Conservation (phyloP, 1,284 basidiomycete species). For the Apiotrichum sp. region DNA sequence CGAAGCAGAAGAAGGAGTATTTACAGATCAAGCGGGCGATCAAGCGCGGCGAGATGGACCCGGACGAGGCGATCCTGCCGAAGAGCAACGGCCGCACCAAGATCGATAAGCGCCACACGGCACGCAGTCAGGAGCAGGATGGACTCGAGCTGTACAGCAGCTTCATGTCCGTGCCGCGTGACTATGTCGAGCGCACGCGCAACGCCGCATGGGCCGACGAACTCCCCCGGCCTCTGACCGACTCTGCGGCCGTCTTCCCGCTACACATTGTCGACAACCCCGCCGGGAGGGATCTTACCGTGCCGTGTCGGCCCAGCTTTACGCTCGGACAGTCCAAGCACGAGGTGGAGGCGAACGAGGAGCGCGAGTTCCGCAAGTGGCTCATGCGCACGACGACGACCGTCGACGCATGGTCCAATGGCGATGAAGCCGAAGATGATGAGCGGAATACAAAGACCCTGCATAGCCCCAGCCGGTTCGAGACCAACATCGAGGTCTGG, state of each 20-base stretch:
- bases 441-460: constrained; percentile 12
- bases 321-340: constrained; percentile 73
- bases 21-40: constrained; percentile 67
- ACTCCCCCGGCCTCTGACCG: constrained; percentile 54
- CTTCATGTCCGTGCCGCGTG: constrained; percentile 60
- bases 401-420: constrained; percentile 54
- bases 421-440: constrained; percentile 3
- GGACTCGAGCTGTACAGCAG: constrained; percentile 51
- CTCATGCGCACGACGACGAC: constrained; percentile 55
- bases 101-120: constrained; percentile 4
- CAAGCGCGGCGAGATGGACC: constrained; percentile 57
- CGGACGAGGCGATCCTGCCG: constrained; percentile 36
- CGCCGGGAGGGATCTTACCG: constrained; percentile 39
- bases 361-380: constrained; percentile 70
- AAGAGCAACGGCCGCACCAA: constrained; percentile 6
- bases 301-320: constrained; percentile 74
- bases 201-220: constrained; percentile 53
- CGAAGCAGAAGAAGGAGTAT: constrained; percentile 63
- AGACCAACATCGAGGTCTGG: constrained; percentile 88
- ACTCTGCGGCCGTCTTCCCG: constrained; percentile 50
- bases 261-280: constrained; percentile 24
- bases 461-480: constrained; percentile 60
- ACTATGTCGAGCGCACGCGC: constrained; percentile 62
- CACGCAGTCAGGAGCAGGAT: neutral
- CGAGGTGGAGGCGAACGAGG: constrained; percentile 78